A percentile compares a stretch with the other conserved stretches of the same genome.
Conservation (phyloP, 2,329 filamentous ascomycete genomes). For the Lecanoromycetidae sp. region DNA sequence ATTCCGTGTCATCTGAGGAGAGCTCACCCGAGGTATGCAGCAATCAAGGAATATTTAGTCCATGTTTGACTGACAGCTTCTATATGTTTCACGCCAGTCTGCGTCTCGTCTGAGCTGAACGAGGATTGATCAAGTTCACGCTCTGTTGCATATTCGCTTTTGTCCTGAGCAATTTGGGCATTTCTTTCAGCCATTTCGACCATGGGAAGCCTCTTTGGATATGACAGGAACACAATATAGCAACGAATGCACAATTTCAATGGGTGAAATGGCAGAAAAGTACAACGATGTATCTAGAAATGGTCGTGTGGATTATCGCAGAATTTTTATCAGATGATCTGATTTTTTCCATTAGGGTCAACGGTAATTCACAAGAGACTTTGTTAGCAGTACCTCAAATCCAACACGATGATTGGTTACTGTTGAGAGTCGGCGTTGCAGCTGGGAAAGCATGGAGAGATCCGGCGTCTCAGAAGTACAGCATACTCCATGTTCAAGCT, state of each 20-base stretch:
- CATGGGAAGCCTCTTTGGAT: not conserved
- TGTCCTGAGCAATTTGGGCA: not conserved
- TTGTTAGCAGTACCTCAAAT: not conserved
- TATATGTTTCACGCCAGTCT: conserved; percentile 37
- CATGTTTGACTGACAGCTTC: conserved; percentile 39
- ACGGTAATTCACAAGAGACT: not conserved
- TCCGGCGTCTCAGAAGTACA: no score
- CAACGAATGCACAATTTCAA: not conserved
- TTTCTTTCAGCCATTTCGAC: not conserved
- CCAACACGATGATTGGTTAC: not conserved
- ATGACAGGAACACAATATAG: not conserved
- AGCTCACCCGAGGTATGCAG: conserved; percentile 33
- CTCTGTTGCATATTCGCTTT: not conserved
- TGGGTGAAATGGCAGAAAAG: not conserved
- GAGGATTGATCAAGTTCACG: conserved; percentile 12
- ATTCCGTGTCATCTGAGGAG: not conserved
- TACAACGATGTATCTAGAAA: not conserved
- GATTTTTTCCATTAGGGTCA: not conserved
- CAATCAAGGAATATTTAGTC: conserved; percentile 35
- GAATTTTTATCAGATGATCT: conserved; percentile 2
- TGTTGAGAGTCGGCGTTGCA: not conserved
- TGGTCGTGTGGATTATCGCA: not conserved
- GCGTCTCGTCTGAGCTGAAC: conserved; percentile 18
- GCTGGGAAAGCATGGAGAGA: not conserved
- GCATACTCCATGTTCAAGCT: not conserved